phyloP scores from a whole-genome alignment of 148 eudicot species.

The Persicaria tinctoria region DNA sequence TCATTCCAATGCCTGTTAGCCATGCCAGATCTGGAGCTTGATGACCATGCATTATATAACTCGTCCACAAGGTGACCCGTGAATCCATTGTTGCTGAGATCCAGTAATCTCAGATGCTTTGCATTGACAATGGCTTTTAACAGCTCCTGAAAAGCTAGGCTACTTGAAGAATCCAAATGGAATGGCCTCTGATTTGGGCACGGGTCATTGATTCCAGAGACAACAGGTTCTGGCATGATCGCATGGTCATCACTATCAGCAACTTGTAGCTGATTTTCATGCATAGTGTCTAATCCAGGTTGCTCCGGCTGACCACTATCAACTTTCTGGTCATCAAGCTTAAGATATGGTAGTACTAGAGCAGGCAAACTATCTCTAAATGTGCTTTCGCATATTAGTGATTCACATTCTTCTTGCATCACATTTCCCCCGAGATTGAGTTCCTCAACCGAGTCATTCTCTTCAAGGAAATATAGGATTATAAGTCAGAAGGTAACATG shows the following conservation, averaged over 20 bases:
- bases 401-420: slow-evolving; percentile 20
- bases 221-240: slow-evolving; percentile 15
- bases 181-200: slow-evolving; percentile 24
- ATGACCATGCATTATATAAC: slow-evolving; percentile 59
- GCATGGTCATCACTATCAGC: slow-evolving; percentile 72
- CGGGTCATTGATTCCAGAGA: slow-evolving; percentile 24
- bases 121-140: slow-evolving; percentile 43
- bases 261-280: slow-evolving; percentile 37
- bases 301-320: slow-evolving; percentile 19
- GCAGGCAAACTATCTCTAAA: background rate
- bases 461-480: slow-evolving; percentile 21
- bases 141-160: slow-evolving; percentile 33
- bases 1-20: slow-evolving; percentile 42
- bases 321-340: slow-evolving; percentile 15
- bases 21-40: slow-evolving; percentile 30
- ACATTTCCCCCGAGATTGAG: slow-evolving; percentile 65
- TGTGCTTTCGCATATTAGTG: background rate
- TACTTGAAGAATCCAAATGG: slow-evolving; percentile 14
- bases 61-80: slow-evolving; percentile 33
- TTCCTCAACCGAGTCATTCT: slow-evolving; percentile 58
- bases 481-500: slow-evolving; percentile 5
- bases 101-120: slow-evolving; percentile 49
- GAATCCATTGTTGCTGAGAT: slow-evolving; percentile 73
- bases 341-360: background rate
- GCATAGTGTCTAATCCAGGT: slow-evolving; percentile 13